Base-by-base conservation (phyloP, 345 rosid genomes). In the Pistacia vera region DNA sequence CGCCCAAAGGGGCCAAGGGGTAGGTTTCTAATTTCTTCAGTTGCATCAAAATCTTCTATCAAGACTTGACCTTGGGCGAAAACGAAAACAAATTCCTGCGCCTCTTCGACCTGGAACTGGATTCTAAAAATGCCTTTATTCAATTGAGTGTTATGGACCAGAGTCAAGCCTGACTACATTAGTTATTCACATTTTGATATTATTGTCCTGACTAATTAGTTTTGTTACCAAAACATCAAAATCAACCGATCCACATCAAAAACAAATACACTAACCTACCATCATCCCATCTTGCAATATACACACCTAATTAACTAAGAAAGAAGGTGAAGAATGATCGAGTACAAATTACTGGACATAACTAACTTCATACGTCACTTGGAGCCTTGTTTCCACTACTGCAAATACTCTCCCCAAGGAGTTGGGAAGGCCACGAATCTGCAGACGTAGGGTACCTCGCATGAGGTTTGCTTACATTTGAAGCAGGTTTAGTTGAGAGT, bases 391-490 rank as follows among this genome's bases (percentile, higher is more conserved):
- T 83, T 83, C 73, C 82, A 10, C 55, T 67, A 70, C 73, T 67
- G 62, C 62, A 17, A 73, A 69, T 56, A 9, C 77, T 72, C 48
- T 84, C 88, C 30, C 87, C 86, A 33, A 96, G 95, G 72, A 96
- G 88, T 66, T 86, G 89, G 49, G 90, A 90, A 16, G 97, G 89
- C 99, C 99, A 96, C 1, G 92, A 88, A 82, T 96, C 98, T 38
- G 88, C 80, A 0, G 89, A 79, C 0, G 88, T 90, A 9, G 94
- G 95, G 75, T 93, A 96, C 79, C 98, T 86, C 12, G 99, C 92
- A 73, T 92, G 93, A 0, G 99, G 99, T 77, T 93, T 96, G 77
- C 97, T 88, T 72, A 96, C 88, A 46, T 84, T 63, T 36, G 87
- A 73, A 69, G 82, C 49, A 2, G 83, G 69, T 56, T 78, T 68